These are phyloP conservation scores for Echeveria elegans DNA, from an alignment of 164 flowering plant species.

Conservation along the genomic window DNA sequence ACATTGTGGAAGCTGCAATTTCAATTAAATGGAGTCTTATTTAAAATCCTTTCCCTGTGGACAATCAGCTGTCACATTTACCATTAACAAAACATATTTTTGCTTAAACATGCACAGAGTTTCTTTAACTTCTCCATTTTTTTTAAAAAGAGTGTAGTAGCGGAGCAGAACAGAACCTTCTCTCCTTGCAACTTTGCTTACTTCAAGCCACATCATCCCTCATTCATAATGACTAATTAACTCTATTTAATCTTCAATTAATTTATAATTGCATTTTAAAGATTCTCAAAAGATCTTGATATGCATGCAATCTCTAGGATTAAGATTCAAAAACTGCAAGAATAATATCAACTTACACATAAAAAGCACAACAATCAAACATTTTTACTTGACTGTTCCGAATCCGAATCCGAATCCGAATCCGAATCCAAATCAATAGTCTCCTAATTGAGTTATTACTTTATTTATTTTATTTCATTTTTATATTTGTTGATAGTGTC, in stretches of 20 bases:
- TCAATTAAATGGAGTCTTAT: not conserved
- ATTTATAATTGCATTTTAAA: not conserved
- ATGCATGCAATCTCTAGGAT: too few species aligned
- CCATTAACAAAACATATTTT: not conserved
- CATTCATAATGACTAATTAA: not conserved
- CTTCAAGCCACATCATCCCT: not conserved
- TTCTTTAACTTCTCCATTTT: not conserved
- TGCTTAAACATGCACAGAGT: not conserved
- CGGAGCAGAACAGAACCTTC: constrained; percentile 1
- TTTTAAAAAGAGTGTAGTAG: not conserved
- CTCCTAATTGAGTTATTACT: too few species aligned
- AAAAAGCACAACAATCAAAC: too few species aligned
- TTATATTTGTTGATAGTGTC: too few species aligned
- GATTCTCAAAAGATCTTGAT: not conserved
- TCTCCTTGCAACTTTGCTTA: not conserved
- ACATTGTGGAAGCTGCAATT: not conserved
- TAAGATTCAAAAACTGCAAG: too few species aligned
- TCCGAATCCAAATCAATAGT: too few species aligned
- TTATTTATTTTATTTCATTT: too few species aligned
- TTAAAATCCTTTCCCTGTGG: not conserved
- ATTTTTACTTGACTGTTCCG: too few species aligned
- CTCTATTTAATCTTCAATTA: not conserved
- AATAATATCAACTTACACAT: too few species aligned
- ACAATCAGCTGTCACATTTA: not conserved
- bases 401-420: too few species aligned